phyloP scores from a whole-genome alignment of 1,284 basidiomycete genomes.

The Moesziomyces antarcticus region DNA sequence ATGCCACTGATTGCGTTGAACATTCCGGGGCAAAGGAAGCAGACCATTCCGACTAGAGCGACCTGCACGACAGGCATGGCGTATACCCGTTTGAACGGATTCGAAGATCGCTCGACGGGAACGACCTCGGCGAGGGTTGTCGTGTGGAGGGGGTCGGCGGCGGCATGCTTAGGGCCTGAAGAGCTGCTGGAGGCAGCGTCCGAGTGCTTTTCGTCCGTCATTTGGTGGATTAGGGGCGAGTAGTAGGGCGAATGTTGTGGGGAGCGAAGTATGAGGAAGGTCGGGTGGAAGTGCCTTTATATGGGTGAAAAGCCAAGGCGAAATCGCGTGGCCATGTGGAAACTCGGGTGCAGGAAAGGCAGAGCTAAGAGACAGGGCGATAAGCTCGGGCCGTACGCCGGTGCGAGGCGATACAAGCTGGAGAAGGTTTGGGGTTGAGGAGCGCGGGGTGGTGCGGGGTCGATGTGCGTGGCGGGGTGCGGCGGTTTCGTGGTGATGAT shows the following conservation, averaged over 20 bases:
- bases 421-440: not conserved
- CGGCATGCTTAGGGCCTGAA: constrained; percentile 12
- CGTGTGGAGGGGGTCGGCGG: constrained; percentile 11
- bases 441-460: constrained; percentile 1
- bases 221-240: constrained; percentile 3
- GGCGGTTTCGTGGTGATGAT: too few relatives aligned
- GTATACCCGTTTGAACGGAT: constrained; percentile 26
- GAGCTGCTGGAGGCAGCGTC: constrained; percentile 40
- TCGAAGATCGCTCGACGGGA: constrained; percentile 23
- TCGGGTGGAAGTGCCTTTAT: not conserved
- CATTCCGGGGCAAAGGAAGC: constrained; percentile 72
- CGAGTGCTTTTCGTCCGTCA: constrained; percentile 34
- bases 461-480: not conserved
- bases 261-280: not conserved
- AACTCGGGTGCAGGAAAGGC: too few relatives aligned
- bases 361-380: too few relatives aligned
- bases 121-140: constrained; percentile 19
- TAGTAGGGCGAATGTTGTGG: not conserved
- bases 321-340: not conserved
- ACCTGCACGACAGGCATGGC: constrained; percentile 29
- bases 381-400: too few relatives aligned
- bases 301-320: not conserved
- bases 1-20: constrained; percentile 73
- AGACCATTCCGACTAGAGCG: constrained; percentile 52
- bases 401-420: too few relatives aligned